Evolutionary conservation across 1,284 basidiomycete species (phyloP).

Genomic region (Cryptococcus jaspeensis): DNA sequence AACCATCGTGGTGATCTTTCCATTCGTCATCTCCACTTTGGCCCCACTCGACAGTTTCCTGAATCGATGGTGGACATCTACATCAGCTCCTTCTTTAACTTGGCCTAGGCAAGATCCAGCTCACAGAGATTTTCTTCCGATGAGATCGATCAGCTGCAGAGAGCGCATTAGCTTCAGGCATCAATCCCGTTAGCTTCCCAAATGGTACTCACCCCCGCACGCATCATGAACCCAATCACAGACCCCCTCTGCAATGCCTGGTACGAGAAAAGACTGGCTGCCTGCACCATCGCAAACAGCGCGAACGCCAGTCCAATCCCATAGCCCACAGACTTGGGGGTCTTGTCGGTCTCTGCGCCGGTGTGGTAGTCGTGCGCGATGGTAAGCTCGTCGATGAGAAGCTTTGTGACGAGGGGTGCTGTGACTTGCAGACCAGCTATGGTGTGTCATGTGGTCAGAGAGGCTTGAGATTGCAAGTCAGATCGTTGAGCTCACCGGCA

Average conservation of each 20-base stretch:
- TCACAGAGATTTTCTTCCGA: slow-evolving; percentile 20
- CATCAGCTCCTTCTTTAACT: background rate
- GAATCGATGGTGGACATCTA: background rate
- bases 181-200: background rate
- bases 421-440: slow-evolving; percentile 20
- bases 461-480: background rate
- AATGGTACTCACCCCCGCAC: slow-evolving; percentile 9
- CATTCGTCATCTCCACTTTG: slow-evolving; percentile 13
- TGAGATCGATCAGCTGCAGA: slow-evolving; percentile 6
- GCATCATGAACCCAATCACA: slow-evolving; percentile 18
- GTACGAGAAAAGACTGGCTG: slow-evolving; percentile 13
- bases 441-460: background rate
- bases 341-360: background rate
- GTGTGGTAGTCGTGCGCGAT: slow-evolving; percentile 56
- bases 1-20: slow-evolving; percentile 65
- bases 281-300: slow-evolving; percentile 15
- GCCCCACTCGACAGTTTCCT: slow-evolving; percentile 18
- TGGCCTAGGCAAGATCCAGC: background rate
- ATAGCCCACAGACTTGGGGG: slow-evolving; percentile 37
- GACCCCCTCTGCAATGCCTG: slow-evolving; percentile 18
- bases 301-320: slow-evolving; percentile 16
- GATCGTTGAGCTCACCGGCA: slow-evolving; percentile 10
- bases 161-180: background rate
- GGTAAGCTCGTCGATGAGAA: slow-evolving; percentile 63
- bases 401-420: slow-evolving; percentile 50